These are phyloP conservation scores for Lepiota venenata DNA, from an alignment of 768 basidiomycete genomes.

Conservation along the genomic window DNA sequence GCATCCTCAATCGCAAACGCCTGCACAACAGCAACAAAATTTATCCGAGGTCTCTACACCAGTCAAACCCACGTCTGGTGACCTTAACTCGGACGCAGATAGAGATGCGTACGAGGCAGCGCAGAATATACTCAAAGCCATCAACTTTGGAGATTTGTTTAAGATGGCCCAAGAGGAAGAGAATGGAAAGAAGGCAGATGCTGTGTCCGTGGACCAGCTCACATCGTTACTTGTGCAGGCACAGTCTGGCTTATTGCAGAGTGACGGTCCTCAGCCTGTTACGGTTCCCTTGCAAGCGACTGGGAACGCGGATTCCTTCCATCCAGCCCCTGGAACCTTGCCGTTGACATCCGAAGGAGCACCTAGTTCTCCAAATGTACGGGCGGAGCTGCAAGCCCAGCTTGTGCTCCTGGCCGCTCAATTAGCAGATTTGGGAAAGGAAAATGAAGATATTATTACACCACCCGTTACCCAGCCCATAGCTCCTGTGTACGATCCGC, in stretches of 20 bases:
- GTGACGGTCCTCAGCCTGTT: neutral
- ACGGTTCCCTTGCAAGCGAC: neutral
- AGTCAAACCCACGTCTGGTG: constrained; percentile 28
- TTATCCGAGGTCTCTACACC: constrained; percentile 13
- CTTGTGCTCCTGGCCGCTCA: constrained; percentile 72
- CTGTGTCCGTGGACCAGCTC: constrained; percentile 11
- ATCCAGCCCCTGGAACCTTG: too few relatives aligned
- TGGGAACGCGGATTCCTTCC: constrained; percentile 6
- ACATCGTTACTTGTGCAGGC: constrained; percentile 23
- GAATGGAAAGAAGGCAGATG: neutral
- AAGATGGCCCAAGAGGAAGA: constrained; percentile 36
- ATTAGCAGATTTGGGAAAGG: constrained; percentile 58
- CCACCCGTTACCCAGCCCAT: neutral
- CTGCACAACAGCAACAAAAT: constrained; percentile 13
- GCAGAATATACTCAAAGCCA: constrained; percentile 72
- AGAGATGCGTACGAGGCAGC: constrained; percentile 73
- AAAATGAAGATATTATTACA: constrained; percentile 20
- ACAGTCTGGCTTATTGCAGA: constrained; percentile 23
- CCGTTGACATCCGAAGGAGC: too few relatives aligned
- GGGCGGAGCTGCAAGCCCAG: constrained; percentile 72
- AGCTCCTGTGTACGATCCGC: neutral
- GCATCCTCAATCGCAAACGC: constrained; percentile 20
- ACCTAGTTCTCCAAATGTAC: constrained; percentile 25
- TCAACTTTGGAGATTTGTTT: constrained; percentile 62
- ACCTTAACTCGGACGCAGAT: constrained; percentile 25